Base-by-base conservation (phyloP, 495 filamentous ascomycete genomes). In the Aspergillus taichungensis region DNA sequence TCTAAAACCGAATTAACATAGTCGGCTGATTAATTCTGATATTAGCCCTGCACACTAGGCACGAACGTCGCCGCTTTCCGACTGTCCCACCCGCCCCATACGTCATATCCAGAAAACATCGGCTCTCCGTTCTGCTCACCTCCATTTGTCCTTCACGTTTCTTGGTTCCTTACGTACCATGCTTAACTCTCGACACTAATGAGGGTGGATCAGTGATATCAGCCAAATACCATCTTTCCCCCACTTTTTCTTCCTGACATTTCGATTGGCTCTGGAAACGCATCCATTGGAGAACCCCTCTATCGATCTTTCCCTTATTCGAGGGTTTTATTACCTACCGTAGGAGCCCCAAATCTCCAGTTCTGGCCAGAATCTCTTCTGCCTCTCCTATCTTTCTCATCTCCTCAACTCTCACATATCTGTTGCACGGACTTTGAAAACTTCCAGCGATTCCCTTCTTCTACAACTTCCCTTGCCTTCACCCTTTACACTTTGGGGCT, bases 161-260 rank as follows among this genome's bases (percentile, higher is more conserved):
- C 45, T 41, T 47, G 43, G 35, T 48, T 49, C 43, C 52, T 47
- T 34, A 47, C 40, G 45, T 43, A 39, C 34, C 35, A 29, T 30
- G 46, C 39, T 49, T 42, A 31, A 29, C 40, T 29, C 42, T 51
- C 45, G 40, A 43, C 13, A 40, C 18, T 24, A 24, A 61, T 57
- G 57, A 51, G 49, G 46, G 52, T 57, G 56, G 54, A 54, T 52
- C 55, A 59, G 51, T 54, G 52, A 64, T 64, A 60, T 62, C 52
- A 60, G 47, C 38, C 41, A 46, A 46, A 38, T 42, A 44, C 52
- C 47, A 34, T 41, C 47, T 27, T 37, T 33, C 43, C 50, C 52
- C 51, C 56, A 54, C 50, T 50, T 41, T 37, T 40, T 37, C 39
- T 50, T 41, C 34, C 36, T 41, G 14, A 12, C 30, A 33, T 31